phyloP scores from a whole-genome alignment of 805 yeast genomes.

The Vanderwaltozyma yarrowii region DNA sequence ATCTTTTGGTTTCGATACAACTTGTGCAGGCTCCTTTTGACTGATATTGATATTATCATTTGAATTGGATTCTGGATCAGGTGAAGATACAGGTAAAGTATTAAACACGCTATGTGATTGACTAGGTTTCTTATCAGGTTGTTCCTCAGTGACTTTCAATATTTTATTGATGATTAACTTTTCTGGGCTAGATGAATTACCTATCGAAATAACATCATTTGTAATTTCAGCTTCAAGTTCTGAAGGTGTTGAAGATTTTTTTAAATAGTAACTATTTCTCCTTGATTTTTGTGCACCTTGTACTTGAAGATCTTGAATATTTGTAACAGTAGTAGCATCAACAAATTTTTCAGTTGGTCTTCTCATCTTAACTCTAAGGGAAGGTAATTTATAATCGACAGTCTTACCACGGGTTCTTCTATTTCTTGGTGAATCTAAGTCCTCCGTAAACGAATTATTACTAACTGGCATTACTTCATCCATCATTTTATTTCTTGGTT shows the following conservation, averaged over 20 bases:
- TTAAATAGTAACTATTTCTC: not conserved
- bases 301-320: constrained; percentile 29
- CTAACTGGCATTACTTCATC: constrained; percentile 34
- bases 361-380: constrained; percentile 59
- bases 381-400: constrained; percentile 59
- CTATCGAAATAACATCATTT: not conserved
- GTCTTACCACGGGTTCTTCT: constrained; percentile 46
- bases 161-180: no score
- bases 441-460: constrained; percentile 13
- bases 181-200: no score
- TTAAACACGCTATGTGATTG: no score
- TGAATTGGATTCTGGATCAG: no score
- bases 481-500: constrained; percentile 16
- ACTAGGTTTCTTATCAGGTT: no score
- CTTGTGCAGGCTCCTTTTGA: not conserved
- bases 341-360: constrained; percentile 49
- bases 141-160: no score
- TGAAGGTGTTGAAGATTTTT: not conserved
- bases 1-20: not conserved
- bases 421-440: constrained; percentile 18
- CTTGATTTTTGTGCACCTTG: constrained; percentile 1
- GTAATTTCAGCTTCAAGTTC: not conserved
- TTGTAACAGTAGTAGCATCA: constrained; percentile 43
- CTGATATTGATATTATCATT: not conserved
- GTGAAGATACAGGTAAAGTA: no score